Percentiles rank a stretch among this genome's conserved stretches.
Evolutionary conservation across 306 rosid genomes (phyloP).

Genomic region (Spatholobus suberectus): DNA sequence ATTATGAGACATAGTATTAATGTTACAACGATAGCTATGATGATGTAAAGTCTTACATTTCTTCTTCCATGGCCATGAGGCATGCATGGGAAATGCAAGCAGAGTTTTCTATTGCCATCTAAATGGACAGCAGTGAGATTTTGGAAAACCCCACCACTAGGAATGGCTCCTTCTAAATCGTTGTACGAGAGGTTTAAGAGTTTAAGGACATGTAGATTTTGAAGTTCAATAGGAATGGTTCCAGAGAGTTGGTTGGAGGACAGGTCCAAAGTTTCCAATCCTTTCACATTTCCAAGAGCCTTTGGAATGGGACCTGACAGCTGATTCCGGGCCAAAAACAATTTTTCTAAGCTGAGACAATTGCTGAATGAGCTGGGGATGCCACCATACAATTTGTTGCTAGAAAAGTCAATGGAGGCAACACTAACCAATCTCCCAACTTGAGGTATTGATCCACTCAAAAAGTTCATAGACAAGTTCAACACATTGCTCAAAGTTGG

Average conservation of each 20-base stretch:
- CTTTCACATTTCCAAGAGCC: conserved; percentile 57
- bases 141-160: conserved; percentile 58
- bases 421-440: conserved; percentile 47
- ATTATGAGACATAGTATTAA: conserved; percentile 44
- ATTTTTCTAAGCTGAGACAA: conserved; percentile 65
- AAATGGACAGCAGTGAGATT: conserved; percentile 53
- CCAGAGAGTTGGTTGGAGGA: conserved; percentile 81
- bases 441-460: conserved; percentile 71
- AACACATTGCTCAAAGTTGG: conserved; percentile 59
- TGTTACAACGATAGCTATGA: conserved; percentile 34
- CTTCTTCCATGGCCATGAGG: conserved; percentile 35
- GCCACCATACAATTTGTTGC: conserved; percentile 56
- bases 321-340: conserved; percentile 57
- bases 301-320: conserved; percentile 74
- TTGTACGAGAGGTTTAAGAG: conserved; percentile 69
- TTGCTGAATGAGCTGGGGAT: conserved; percentile 60
- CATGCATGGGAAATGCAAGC: conserved; percentile 48
- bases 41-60: conserved; percentile 27
- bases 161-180: conserved; percentile 69
- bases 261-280: conserved; percentile 65
- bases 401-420: conserved; percentile 64
- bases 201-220: conserved; percentile 48
- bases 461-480: conserved; percentile 63
- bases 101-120: conserved; percentile 72
- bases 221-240: conserved; percentile 63